phyloP scores from a whole-genome alignment of 1,284 basidiomycete genomes.

The Sporisorium exsertum region DNA sequence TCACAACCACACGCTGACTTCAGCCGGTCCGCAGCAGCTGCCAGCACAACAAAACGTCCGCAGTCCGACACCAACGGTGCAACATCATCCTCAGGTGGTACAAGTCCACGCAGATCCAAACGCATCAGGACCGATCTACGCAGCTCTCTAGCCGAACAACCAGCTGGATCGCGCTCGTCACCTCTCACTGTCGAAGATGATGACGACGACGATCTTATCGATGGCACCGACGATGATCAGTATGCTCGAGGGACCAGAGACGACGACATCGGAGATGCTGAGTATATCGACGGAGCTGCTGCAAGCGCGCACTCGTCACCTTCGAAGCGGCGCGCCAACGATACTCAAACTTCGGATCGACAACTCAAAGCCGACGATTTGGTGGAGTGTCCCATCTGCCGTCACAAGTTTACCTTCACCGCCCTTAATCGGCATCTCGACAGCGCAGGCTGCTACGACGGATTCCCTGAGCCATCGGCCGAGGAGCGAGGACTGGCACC shows the following conservation, averaged over 20 bases:
- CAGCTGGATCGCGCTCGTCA: slow-evolving; percentile 34
- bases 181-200: slow-evolving; percentile 43
- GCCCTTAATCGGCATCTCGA: slow-evolving; percentile 64
- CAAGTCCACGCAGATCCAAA: slow-evolving; percentile 45
- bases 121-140: slow-evolving; percentile 28
- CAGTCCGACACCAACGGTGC: slow-evolving; percentile 1
- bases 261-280: slow-evolving; percentile 10
- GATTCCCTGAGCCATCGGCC: slow-evolving; percentile 44
- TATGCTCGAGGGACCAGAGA: background rate
- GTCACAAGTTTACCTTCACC: slow-evolving; percentile 50
- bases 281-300: slow-evolving; percentile 13
- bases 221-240: slow-evolving; percentile 11
- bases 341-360: slow-evolving; percentile 10
- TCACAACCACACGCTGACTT: slow-evolving; percentile 10
- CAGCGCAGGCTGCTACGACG: slow-evolving; percentile 38
- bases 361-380: slow-evolving; percentile 42
- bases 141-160: slow-evolving; percentile 1
- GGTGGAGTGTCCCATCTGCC: slow-evolving; percentile 62
- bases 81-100: background rate
- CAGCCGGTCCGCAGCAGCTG: slow-evolving; percentile 1
- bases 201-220: slow-evolving; percentile 13
- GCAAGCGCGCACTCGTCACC: slow-evolving; percentile 13
- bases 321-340: slow-evolving; percentile 14
- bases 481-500: slow-evolving; percentile 41
- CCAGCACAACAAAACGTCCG: slow-evolving; percentile 8